phyloP scores from a whole-genome alignment of 2,329 filamentous ascomycete species.

The Rutstroemia sp. region DNA sequence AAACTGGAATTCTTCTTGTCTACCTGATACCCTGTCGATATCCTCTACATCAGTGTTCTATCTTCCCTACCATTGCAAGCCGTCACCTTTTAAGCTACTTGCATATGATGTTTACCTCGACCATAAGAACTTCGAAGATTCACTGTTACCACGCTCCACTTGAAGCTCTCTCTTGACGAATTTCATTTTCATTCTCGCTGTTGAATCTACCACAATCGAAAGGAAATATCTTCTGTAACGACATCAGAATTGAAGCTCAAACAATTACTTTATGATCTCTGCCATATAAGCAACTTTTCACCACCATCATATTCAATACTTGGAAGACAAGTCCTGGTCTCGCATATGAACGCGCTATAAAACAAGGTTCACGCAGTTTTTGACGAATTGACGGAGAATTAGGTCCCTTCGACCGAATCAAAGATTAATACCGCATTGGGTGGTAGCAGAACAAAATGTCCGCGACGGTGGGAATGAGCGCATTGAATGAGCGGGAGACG shows the following conservation, averaged over 20 bases:
- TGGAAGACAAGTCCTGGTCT: too few species aligned
- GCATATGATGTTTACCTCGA: slow-evolving; percentile 3
- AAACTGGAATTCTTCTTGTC: too few species aligned
- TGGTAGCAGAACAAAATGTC: neutral
- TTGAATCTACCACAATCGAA: neutral
- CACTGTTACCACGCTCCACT: neutral
- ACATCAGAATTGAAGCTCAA: neutral
- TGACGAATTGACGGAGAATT: neutral
- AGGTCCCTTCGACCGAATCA: too few species aligned
- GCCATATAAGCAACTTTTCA: too few species aligned
- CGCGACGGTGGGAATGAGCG: neutral
- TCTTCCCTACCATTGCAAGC: too few species aligned
- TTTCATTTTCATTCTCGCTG: neutral
- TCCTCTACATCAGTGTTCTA: too few species aligned
- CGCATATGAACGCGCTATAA: too few species aligned
- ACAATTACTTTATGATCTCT: neutral
- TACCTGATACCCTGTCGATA: too few species aligned
- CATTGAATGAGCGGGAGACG: neutral
- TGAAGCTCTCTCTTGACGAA: neutral
- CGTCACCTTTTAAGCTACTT: neutral
- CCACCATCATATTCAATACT: too few species aligned
- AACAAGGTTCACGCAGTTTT: neutral
- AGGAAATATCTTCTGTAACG: neutral
- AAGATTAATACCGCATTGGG: too few species aligned
- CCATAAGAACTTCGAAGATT: neutral